Conservation (phyloP, 441 rosid species). For the Raphanus hybrid region DNA sequence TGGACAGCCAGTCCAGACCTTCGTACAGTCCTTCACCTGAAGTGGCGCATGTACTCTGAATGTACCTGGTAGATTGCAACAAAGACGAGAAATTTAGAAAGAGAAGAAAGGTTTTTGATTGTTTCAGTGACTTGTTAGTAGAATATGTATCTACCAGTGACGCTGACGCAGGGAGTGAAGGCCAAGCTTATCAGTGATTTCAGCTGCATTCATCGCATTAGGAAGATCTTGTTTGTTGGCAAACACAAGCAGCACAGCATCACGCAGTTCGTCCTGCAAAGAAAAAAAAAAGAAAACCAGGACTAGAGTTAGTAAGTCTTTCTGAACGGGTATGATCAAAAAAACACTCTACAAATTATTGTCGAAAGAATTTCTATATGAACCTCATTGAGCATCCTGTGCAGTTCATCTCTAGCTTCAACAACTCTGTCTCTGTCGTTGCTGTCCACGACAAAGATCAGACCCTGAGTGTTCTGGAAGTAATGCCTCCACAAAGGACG, state of each 20-base stretch:
- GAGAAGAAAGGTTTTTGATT: not conserved
- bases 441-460: constrained; percentile 87
- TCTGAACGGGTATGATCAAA: not conserved
- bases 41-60: constrained; percentile 59
- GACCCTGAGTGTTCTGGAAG: constrained; percentile 88
- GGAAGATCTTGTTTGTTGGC: constrained; percentile 84
- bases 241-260: constrained; percentile 74
- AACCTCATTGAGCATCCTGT: constrained; percentile 88
- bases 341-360: too few relatives aligned
- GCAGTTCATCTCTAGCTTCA: constrained; percentile 89
- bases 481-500: constrained; percentile 93
- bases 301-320: not conserved
- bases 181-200: constrained; percentile 72
- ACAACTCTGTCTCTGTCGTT: constrained; percentile 84
- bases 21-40: constrained; percentile 75
- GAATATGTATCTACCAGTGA: constrained; percentile 43
- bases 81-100: not conserved
- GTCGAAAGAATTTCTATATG: too few relatives aligned
- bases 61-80: constrained; percentile 59
- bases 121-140: constrained; percentile 2
- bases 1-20: constrained; percentile 81
- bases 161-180: constrained; percentile 68
- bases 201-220: constrained; percentile 74
- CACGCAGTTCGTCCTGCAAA: constrained; percentile 64
- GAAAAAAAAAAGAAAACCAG: not conserved